Percentiles rank a stretch among this genome's conserved stretches.
Evolutionary conservation across 1,284 basidiomycete genomes (phyloP).

Genomic region (Puccinia polysora): DNA sequence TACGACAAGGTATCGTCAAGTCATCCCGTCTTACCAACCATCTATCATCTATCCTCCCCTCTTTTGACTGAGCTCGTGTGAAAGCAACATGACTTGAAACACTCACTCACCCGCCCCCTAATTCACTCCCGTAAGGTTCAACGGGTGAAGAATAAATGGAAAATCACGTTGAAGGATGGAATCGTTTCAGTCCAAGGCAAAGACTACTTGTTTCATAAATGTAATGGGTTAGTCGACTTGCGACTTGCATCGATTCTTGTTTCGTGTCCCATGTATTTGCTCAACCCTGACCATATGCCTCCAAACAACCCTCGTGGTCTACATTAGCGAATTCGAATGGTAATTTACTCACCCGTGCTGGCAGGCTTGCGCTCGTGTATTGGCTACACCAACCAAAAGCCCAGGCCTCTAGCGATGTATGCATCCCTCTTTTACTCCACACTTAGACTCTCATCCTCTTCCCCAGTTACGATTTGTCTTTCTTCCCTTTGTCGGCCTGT

Average conservation of each 20-base stretch:
- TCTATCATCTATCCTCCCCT: background rate
- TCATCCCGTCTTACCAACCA: slow-evolving; percentile 8
- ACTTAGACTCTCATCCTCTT: too few relatives aligned
- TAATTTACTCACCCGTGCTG: background rate
- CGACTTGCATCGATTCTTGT: background rate
- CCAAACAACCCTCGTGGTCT: background rate
- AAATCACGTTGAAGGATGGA: slow-evolving; percentile 96
- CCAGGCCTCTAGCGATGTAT: too few relatives aligned
- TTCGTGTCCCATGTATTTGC: background rate
- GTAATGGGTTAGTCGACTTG: slow-evolving; percentile 57
- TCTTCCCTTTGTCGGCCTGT: too few relatives aligned
- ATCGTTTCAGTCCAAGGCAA: slow-evolving; percentile 95
- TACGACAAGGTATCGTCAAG: slow-evolving; percentile 79
- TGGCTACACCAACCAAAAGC: too few relatives aligned
- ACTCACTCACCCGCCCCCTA: background rate
- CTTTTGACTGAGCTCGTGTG: slow-evolving; percentile 36
- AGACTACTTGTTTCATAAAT: slow-evolving; percentile 96
- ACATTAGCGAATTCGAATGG: slow-evolving; percentile 29
- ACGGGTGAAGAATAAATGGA: slow-evolving; percentile 99
- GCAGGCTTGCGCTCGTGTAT: too few relatives aligned
- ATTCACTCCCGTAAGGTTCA: slow-evolving; percentile 64
- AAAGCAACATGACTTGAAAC: background rate
- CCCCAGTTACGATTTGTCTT: too few relatives aligned
- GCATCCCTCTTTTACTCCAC: too few relatives aligned
- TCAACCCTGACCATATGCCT: background rate